Evolutionary conservation across 139 green algal genomes (phyloP).

Genomic region (Volvox reticuliferus): DNA sequence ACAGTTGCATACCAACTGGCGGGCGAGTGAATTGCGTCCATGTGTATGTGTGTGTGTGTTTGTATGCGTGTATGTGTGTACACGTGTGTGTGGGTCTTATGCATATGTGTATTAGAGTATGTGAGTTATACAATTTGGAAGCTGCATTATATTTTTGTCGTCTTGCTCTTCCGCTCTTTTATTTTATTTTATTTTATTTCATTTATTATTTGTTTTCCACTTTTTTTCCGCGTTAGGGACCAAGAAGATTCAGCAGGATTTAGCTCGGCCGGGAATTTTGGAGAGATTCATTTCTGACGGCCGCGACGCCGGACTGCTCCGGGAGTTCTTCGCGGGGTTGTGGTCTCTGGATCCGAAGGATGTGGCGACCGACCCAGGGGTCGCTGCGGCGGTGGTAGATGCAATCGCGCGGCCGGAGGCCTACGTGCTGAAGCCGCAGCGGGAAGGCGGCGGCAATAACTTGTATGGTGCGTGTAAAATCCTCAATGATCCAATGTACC

Average conservation of each 20-base stretch:
- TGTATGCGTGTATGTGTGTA: too few relatives aligned
- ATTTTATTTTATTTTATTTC: too few relatives aligned
- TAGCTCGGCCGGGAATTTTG: conserved; percentile 71
- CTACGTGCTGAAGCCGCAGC: conserved; percentile 96
- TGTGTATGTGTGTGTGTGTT: too few relatives aligned
- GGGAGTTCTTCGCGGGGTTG: conserved; percentile 91
- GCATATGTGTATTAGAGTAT: too few relatives aligned
- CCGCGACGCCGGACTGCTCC: conserved; percentile 57
- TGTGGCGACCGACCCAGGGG: conserved; percentile 13
- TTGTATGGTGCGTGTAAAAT: conserved; percentile 93
- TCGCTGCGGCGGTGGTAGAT: conserved; percentile 61
- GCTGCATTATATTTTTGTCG: too few relatives aligned
- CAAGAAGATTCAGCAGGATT: conserved; percentile 97
- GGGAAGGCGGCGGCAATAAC: conserved; percentile 98
- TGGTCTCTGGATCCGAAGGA: conserved; percentile 86
- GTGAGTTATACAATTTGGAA: too few relatives aligned
- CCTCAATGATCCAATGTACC: too few relatives aligned
- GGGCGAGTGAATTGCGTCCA: conserved; percentile 55
- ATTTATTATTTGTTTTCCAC: too few relatives aligned
- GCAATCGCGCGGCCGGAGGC: conserved; percentile 77
- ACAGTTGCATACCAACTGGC: conserved; percentile 92
- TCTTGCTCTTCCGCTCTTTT: too few relatives aligned
- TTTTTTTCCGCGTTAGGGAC: conserved; percentile 68
- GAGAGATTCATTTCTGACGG: conserved; percentile 52
- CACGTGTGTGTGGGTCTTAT: too few relatives aligned